Evolutionary conservation across 805 yeast species (phyloP).

Genomic region (Torulaspora quercuum): DNA sequence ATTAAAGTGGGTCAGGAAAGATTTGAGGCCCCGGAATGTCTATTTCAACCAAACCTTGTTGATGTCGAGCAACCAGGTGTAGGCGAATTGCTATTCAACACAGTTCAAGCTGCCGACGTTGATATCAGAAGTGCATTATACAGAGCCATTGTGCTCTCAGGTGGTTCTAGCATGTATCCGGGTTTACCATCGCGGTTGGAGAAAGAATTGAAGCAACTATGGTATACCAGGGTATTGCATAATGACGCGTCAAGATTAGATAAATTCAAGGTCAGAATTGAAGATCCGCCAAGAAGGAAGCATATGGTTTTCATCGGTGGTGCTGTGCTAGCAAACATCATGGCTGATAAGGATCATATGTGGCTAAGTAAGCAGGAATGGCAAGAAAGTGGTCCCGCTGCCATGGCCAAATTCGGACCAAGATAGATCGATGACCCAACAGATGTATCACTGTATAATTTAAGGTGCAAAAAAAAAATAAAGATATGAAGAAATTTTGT

Average conservation of each 20-base stretch:
- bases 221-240: conserved; percentile 84
- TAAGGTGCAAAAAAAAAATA: neutral
- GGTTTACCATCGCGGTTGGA: conserved; percentile 95
- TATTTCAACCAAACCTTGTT: conserved; percentile 92
- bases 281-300: conserved; percentile 97
- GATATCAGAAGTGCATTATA: conserved; percentile 86
- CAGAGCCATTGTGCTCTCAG: conserved; percentile 90
- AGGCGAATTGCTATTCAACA: conserved; percentile 87
- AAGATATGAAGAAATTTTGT: too few species aligned
- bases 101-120: conserved; percentile 91
- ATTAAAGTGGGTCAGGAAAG: conserved; percentile 94
- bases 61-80: conserved; percentile 97
- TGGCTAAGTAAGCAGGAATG: conserved; percentile 96
- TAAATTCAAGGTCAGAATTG: conserved; percentile 93
- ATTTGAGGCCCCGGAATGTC: conserved; percentile 66
- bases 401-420: conserved; percentile 86
- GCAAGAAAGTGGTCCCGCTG: conserved; percentile 93
- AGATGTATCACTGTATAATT: conserved; percentile 1
- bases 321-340: conserved; percentile 93
- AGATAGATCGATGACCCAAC: conserved; percentile 44
- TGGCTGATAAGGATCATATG: conserved; percentile 98
- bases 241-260: conserved; percentile 83
- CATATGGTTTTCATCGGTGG: conserved; percentile 99
- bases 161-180: conserved; percentile 98
- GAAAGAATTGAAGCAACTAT: conserved; percentile 91